A percentile compares a stretch with the other conserved stretches of the same genome.
Conservation (phyloP, 768 basidiomycete species). For the Leccinum barrowsii region DNA sequence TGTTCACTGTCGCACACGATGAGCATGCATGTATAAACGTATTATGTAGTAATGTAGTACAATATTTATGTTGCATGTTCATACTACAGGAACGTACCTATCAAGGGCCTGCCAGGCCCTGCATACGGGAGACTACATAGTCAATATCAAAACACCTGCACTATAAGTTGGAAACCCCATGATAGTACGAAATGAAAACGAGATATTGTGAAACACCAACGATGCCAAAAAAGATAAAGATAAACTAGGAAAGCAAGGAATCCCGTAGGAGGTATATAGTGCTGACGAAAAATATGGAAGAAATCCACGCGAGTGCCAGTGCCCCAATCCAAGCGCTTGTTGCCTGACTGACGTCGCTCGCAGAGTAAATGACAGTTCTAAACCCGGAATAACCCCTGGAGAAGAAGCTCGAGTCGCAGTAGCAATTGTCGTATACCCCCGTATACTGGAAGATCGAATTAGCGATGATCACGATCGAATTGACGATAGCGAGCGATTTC, state of each 20-base stretch:
- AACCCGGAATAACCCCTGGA: constrained; percentile 24
- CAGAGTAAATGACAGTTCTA: constrained; percentile 19
- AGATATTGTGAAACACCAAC: too few relatives aligned
- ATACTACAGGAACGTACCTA: too few relatives aligned
- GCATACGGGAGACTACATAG: too few relatives aligned
- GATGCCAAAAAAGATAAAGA: background rate
- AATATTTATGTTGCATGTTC: too few relatives aligned
- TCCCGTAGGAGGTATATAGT: background rate
- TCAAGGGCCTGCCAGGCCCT: too few relatives aligned
- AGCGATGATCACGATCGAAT: constrained; percentile 24
- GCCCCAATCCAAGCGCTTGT: background rate
- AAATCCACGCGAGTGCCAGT: background rate
- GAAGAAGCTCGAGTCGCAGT: constrained; percentile 27
- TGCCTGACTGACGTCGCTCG: constrained; percentile 22
- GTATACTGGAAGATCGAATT: constrained; percentile 31
- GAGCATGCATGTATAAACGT: too few relatives aligned
- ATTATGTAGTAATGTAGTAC: too few relatives aligned
- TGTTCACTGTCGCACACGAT: too few relatives aligned
- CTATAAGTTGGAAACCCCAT: too few relatives aligned
- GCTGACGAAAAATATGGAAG: background rate
- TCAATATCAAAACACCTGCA: too few relatives aligned
- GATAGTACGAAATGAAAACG: too few relatives aligned
- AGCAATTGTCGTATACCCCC: constrained; percentile 27
- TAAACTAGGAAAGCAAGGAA: background rate
- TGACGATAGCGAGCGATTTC: constrained; percentile 26